phyloP scores from a whole-genome alignment of 2,329 filamentous ascomycete genomes.

The Neonectria coccinea region DNA sequence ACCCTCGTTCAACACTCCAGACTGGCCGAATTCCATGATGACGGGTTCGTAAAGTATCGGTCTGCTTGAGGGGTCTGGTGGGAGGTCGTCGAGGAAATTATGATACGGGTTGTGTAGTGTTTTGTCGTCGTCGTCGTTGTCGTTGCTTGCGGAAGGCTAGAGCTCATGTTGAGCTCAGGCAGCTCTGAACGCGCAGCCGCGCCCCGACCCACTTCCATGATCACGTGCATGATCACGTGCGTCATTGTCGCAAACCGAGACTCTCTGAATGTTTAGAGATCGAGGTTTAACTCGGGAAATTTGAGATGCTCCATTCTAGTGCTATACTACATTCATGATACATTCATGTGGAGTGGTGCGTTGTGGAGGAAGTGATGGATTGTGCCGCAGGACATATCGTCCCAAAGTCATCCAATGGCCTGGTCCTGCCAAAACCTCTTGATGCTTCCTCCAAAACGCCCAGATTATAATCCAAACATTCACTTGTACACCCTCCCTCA shows the following conservation, averaged over 20 bases:
- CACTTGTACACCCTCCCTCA: slow-evolving; percentile 22
- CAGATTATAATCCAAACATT: slow-evolving; percentile 17
- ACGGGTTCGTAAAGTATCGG: slow-evolving; percentile 7
- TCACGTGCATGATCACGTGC: slow-evolving; percentile 36
- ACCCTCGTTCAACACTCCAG: slow-evolving; percentile 75
- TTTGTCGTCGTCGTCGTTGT: slow-evolving; percentile 42
- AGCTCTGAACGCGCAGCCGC: slow-evolving; percentile 60
- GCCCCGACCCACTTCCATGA: slow-evolving; percentile 29
- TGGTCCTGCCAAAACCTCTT: slow-evolving; percentile 42
- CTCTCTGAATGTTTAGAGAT: neutral
- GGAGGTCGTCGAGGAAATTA: slow-evolving; percentile 14
- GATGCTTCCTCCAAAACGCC: slow-evolving; percentile 16
- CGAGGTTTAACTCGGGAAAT: neutral
- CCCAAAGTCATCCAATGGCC: slow-evolving; percentile 17
- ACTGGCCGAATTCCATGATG: slow-evolving; percentile 72
- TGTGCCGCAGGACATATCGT: slow-evolving; percentile 21
- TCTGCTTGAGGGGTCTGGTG: slow-evolving; percentile 7
- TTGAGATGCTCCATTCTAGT: neutral
- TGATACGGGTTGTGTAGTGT: slow-evolving; percentile 36
- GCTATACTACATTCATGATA: neutral
- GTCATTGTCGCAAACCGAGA: neutral
- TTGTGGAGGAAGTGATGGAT: neutral
- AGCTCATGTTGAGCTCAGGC: slow-evolving; percentile 59
- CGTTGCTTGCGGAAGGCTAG: slow-evolving; percentile 48
- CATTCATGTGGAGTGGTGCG: neutral